Evolutionary conservation across 1,284 basidiomycete species (phyloP).

Genomic region (Cutaneotrichosporon cutaneum): DNA sequence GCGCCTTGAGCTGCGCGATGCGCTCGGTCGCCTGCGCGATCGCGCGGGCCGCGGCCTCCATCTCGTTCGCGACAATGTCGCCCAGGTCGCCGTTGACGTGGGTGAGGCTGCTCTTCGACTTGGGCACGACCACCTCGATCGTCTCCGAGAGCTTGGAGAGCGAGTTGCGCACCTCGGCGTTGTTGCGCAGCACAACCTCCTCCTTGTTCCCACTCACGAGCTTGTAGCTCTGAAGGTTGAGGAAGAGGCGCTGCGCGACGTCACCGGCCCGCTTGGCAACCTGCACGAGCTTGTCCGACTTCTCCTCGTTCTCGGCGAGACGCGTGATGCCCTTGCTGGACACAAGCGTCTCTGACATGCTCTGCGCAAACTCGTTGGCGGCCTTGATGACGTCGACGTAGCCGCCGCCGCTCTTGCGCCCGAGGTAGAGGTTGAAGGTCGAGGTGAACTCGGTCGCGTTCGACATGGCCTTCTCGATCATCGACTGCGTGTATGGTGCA

Average conservation of each 20-base stretch:
- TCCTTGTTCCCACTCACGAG: slow-evolving; percentile 73
- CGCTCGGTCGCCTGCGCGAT: slow-evolving; percentile 92
- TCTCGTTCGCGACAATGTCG: slow-evolving; percentile 94
- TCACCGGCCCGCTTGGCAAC: slow-evolving; percentile 87
- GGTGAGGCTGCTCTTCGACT: slow-evolving; percentile 71
- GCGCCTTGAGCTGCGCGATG: slow-evolving; percentile 82
- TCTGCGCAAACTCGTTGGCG: slow-evolving; percentile 94
- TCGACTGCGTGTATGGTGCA: slow-evolving; percentile 94
- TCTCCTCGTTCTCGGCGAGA: slow-evolving; percentile 84
- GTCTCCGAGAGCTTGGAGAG: slow-evolving; percentile 81
- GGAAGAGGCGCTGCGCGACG: slow-evolving; percentile 85
- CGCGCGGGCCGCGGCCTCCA: slow-evolving; percentile 87
- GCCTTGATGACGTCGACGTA: slow-evolving; percentile 98
- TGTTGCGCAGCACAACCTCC: slow-evolving; percentile 86
- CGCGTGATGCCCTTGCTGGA: slow-evolving; percentile 96
- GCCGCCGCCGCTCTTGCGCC: slow-evolving; percentile 77
- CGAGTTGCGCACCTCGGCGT: slow-evolving; percentile 76
- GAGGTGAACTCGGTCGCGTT: slow-evolving; percentile 95
- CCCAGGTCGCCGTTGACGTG: slow-evolving; percentile 90
- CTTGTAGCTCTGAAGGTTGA: slow-evolving; percentile 94
- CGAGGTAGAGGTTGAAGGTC: slow-evolving; percentile 86
- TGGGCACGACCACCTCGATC: slow-evolving; percentile 83
- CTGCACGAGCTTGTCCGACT: slow-evolving; percentile 79
- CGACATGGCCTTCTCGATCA: slow-evolving; percentile 95
- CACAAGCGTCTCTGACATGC: slow-evolving; percentile 83